These are phyloP conservation scores for Metarhizium humberi DNA, from an alignment of 2,329 filamentous ascomycete genomes.

Conservation along the genomic window DNA sequence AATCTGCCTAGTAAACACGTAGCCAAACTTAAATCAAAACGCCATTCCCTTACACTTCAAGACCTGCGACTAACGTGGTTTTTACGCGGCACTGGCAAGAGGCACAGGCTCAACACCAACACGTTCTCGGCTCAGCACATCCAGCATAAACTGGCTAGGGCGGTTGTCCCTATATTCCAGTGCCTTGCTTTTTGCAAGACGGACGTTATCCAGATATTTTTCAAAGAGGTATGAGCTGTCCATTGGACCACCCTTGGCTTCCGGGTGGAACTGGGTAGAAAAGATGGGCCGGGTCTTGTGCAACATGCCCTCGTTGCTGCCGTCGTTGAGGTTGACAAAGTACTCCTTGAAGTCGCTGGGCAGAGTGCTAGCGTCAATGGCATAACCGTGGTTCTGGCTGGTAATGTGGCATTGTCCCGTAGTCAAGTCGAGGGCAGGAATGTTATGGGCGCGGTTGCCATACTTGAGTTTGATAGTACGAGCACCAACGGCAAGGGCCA, in stretches of 20 bases:
- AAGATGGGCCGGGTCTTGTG: slow-evolving; percentile 96
- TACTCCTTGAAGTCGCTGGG: slow-evolving; percentile 90
- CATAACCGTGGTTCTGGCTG: slow-evolving; percentile 96
- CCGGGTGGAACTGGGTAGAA: slow-evolving; percentile 96
- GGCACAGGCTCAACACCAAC: slow-evolving; percentile 70
- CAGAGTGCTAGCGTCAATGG: slow-evolving; percentile 77
- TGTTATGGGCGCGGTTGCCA: slow-evolving; percentile 98
- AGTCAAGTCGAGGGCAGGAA: slow-evolving; percentile 86
- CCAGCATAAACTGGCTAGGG: slow-evolving; percentile 78
- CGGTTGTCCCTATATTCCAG: slow-evolving; percentile 74
- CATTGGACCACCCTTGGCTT: slow-evolving; percentile 93
- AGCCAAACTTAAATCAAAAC: background rate
- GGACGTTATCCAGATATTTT: slow-evolving; percentile 85
- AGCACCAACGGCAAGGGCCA: slow-evolving; percentile 81
- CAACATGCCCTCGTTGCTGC: slow-evolving; percentile 95
- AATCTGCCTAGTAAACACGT: background rate
- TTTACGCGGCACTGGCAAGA: slow-evolving; percentile 40
- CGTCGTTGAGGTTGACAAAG: slow-evolving; percentile 97
- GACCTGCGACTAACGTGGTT: background rate
- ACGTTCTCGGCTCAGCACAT: slow-evolving; percentile 87
- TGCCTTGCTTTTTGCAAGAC: slow-evolving; percentile 80
- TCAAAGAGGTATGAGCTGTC: slow-evolving; percentile 96
- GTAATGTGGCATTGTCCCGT: slow-evolving; percentile 98
- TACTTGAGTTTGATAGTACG: slow-evolving; percentile 97
- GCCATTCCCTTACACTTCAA: background rate